Evolutionary conservation across 441 rosid species (phyloP).

Genomic region (Adansonia grandidieri): DNA sequence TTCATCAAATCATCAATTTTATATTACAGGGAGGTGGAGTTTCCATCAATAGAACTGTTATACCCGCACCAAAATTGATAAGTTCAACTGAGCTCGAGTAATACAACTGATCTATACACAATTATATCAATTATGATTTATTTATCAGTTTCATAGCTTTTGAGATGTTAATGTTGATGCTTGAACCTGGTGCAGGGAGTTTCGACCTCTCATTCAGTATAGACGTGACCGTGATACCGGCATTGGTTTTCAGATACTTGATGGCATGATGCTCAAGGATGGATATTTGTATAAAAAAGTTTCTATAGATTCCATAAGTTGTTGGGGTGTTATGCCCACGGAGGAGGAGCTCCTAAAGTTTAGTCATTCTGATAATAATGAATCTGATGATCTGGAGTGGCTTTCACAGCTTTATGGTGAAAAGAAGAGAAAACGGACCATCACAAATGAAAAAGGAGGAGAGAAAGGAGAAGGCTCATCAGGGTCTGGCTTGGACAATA

Average conservation of each 20-base stretch:
- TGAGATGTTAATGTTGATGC: conserved; percentile 11
- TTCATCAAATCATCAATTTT: conserved; percentile 20
- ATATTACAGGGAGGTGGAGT: conserved; percentile 78
- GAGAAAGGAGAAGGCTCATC: conserved; percentile 80
- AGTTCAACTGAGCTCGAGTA: conserved; percentile 92
- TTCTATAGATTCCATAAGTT: conserved; percentile 72
- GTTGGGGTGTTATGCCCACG: conserved; percentile 68
- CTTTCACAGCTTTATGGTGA: conserved; percentile 86
- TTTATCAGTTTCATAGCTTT: conserved; percentile 21
- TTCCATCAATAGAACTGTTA: conserved; percentile 51
- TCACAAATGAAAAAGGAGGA: conserved; percentile 49
- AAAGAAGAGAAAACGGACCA: conserved; percentile 54
- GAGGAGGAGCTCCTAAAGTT: conserved; percentile 86
- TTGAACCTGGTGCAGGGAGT: conserved; percentile 58
- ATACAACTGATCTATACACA: conserved; percentile 29
- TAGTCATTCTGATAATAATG: conserved; percentile 59
- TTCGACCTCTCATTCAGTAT: conserved; percentile 75
- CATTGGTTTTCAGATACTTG: conserved; percentile 65
- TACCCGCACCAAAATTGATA: conserved; percentile 87
- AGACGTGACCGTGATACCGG: conserved; percentile 91
- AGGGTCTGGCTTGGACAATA: conserved; percentile 43
- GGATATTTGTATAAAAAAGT: conserved; percentile 81
- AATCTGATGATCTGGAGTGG: conserved; percentile 79
- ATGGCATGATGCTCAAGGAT: conserved; percentile 86
- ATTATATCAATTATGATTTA: conserved; percentile 19